Evolutionary conservation across 208 protist species (phyloP).

Genomic region (Wallacemonas sp.): DNA sequence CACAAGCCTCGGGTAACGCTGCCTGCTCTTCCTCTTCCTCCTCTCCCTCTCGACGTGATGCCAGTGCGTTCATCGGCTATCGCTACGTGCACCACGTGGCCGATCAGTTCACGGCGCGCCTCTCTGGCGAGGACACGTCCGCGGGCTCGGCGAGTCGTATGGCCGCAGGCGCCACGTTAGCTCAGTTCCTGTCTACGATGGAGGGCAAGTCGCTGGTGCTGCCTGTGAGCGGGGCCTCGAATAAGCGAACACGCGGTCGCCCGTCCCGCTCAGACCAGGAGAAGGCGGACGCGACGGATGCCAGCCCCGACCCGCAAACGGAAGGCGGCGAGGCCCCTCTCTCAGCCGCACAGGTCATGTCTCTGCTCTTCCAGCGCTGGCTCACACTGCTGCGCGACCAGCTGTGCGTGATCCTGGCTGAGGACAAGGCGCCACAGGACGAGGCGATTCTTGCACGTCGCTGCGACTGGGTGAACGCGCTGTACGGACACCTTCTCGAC

Average conservation of each 20-base stretch:
- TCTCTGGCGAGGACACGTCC: neutral
- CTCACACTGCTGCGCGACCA: neutral
- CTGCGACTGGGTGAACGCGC: constrained; percentile 6
- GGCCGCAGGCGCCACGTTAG: neutral
- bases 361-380: constrained; percentile 1
- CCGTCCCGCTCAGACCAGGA: no score
- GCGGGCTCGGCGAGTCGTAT: neutral
- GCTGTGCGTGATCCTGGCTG: neutral
- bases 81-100: neutral
- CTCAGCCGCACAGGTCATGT: neutral
- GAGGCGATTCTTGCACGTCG: neutral
- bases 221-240: neutral
- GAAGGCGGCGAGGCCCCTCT: neutral
- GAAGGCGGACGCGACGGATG: no score
- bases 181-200: neutral
- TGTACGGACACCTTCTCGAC: constrained; percentile 12
- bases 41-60: constrained; percentile 10
- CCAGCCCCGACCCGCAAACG: no score
- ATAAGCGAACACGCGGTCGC: no score
- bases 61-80: constrained; percentile 1
- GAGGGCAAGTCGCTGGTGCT: constrained; percentile 6
- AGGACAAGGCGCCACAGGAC: neutral
- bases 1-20: no score
- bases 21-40: constrained; percentile 11
- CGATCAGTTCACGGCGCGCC: neutral